Evolutionary conservation across 345 rosid species (phyloP).

Genomic region (Dimocarpus longan): DNA sequence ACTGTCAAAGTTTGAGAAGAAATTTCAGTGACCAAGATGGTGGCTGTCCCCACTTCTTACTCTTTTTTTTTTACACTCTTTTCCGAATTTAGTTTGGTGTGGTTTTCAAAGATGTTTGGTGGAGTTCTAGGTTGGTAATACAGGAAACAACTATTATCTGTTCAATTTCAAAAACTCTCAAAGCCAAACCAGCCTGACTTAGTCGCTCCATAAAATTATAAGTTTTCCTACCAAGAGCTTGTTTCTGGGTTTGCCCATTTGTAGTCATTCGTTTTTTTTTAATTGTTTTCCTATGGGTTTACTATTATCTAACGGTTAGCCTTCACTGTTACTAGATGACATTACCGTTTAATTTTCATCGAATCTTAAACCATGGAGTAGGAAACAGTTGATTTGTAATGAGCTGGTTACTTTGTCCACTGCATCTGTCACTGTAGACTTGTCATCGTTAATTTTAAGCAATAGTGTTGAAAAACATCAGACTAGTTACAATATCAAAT

Average conservation of each 20-base stretch:
- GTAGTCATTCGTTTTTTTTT: background rate
- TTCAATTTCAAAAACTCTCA: background rate
- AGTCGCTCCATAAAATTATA: background rate
- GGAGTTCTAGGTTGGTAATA: background rate
- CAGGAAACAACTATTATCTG: background rate
- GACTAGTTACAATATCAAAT: background rate
- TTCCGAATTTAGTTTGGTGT: background rate
- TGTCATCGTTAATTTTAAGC: background rate
- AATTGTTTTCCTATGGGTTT: background rate
- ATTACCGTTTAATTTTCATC: background rate
- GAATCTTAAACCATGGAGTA: background rate
- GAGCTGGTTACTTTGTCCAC: background rate
- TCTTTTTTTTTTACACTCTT: background rate
- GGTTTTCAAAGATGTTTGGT: background rate
- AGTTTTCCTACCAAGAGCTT: background rate
- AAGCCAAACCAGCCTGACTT: background rate
- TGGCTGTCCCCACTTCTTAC: background rate
- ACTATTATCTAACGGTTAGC: background rate
- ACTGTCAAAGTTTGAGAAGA: background rate
- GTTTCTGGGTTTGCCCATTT: background rate
- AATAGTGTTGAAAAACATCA: background rate
- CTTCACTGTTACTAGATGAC: background rate
- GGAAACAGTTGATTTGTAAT: background rate
- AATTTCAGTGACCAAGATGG: slow-evolving; percentile 6
- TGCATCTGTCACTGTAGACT: background rate